These are phyloP conservation scores for Manihot esculenta DNA, from an alignment of 441 rosid genomes.

Conservation along the genomic window DNA sequence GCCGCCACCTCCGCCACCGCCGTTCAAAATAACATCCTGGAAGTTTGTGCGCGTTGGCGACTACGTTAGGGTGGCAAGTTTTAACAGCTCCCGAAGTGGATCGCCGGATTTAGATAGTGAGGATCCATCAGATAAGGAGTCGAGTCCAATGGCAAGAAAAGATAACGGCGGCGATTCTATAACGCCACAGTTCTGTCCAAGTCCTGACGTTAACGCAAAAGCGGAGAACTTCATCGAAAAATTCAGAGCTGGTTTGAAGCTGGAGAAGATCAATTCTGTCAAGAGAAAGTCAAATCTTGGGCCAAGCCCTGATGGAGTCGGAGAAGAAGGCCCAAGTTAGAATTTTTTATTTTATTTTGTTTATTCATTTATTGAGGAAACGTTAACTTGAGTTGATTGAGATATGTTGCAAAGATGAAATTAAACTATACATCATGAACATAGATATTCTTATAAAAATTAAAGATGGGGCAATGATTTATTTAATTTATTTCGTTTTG, in stretches of 20 bases:
- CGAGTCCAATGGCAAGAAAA: constrained; percentile 25
- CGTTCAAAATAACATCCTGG: constrained; percentile 60
- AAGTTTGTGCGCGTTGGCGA: constrained; percentile 53
- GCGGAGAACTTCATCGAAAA: constrained; percentile 78
- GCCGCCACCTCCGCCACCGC: constrained; percentile 76
- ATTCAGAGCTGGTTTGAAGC: constrained; percentile 67
- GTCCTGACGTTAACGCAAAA: constrained; percentile 82
- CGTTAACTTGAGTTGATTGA: constrained; percentile 15
- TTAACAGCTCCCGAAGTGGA: constrained; percentile 34
- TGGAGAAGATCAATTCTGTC: constrained; percentile 71
- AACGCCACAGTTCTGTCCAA: constrained; percentile 54
- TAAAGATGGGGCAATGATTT: neutral
- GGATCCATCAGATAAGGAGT: constrained; percentile 29
- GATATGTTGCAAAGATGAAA: neutral
- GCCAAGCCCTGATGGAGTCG: constrained; percentile 24
- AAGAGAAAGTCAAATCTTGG: constrained; percentile 65
- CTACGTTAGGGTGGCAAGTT: constrained; percentile 60
- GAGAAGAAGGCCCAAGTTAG: constrained; percentile 20
- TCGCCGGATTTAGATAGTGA: constrained; percentile 32
- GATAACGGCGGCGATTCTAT: constrained; percentile 16
- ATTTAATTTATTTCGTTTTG: neutral
- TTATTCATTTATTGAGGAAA: constrained; percentile 14
- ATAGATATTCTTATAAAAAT: neutral
- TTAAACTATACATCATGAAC: neutral
- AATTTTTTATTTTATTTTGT: neutral